Evolutionary conservation across 2,329 filamentous ascomycete genomes (phyloP), one percentile per base, ranked within the genome.

Genomic region (Fusarium proliferatum): DNA sequence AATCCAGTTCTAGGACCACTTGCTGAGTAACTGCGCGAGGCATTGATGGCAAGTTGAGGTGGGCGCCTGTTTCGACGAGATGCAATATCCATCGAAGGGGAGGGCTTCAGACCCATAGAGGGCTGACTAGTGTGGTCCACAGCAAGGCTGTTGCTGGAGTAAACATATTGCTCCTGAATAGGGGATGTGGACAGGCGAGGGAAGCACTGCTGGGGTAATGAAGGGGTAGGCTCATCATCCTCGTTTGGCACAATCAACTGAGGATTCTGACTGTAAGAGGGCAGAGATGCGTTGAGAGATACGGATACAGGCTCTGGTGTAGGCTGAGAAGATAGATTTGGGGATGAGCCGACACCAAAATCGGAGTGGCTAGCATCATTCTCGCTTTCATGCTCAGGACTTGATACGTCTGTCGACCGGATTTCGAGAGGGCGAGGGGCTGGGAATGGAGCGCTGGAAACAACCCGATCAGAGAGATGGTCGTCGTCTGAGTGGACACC

Each of bases 21-120:
- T 6, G 72, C 83, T 0, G 86, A 84, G 45, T 82, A 84, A 71
- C 82, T 85, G 58, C 86, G 84, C 26, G 86, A 79, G 13, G 85
- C 83, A 15, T 81, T 81, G 45, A 87, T 82, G 34, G 85, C 83
- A n/a, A 89, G 81, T 36, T 86, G 84, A 34, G 87, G 79, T 15
- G 81, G 81, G 8, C 82, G 81, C 52, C 79, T 84, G 59, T 87
- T 85, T 61, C 88, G 84, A 51, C 88, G 85, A 23, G 85, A 85
- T 21, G 88, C 88, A 68, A 90, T 87, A 73, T 89, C 88, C 61
- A 87, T 82, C 0, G 85, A 84, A 15, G 86, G 85, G 0, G 87
- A 84, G 2, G 87, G 88, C 73, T 84, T 86, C 76, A 88, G 81
- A 17, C n/a, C 23, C 34, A 80, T 81, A 36, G 63, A 70, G 19